Base-by-base conservation (phyloP, 2,329 filamentous ascomycete genomes). In the Pseudogymnoascus sp. region DNA sequence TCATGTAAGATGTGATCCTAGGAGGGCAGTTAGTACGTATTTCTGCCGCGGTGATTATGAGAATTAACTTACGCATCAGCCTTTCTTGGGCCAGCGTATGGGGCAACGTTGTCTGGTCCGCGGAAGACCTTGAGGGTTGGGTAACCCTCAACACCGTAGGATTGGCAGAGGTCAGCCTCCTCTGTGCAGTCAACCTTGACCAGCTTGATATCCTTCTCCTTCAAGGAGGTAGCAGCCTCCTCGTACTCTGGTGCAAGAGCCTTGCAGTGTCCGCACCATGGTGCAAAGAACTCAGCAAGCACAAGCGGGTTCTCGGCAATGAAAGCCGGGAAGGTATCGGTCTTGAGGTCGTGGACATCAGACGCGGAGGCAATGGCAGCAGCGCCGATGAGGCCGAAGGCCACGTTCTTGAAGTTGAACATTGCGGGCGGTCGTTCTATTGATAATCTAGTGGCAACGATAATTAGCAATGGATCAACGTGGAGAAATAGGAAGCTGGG, bases 51-150 rank as follows among this genome's bases (percentile, higher is more conserved):
- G 36, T 5, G 26, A n/a, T 23, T 29, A 10, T 14, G 5, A 16
- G 2, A 23, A 63, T 54, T 54, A 40, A 80, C 83, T 78, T 78
- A 86, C 84, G 82, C 83, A 77, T 85, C 86, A 69, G 93, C 88
- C 83, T 97, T 96, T 77, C 95, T 86, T 78, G 91, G 88, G 74
- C 95, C 95, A 72, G 83, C 82, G 81, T 99, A 99, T 68, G 93
- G 88, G 69, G 85, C 82, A 75, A 91, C 79, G 75, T 89, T 91
- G 10, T 97, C 91, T 47, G 80, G 78, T 71, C 95, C 93, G 73
- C 93, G 91, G 92, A 99, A 99, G 79, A 99, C 86, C 87, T 97
- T 99, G 75, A 99, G 86, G 69, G 95, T 99, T 67, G 95, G 95
- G 84, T 99, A 99, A 69, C 95, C 95, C 83, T 97, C 92, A 47